Evolutionary conservation across 1,284 basidiomycete species (phyloP), one percentile per base, ranked within the genome.

Genomic region (Stereum hirsutum): DNA sequence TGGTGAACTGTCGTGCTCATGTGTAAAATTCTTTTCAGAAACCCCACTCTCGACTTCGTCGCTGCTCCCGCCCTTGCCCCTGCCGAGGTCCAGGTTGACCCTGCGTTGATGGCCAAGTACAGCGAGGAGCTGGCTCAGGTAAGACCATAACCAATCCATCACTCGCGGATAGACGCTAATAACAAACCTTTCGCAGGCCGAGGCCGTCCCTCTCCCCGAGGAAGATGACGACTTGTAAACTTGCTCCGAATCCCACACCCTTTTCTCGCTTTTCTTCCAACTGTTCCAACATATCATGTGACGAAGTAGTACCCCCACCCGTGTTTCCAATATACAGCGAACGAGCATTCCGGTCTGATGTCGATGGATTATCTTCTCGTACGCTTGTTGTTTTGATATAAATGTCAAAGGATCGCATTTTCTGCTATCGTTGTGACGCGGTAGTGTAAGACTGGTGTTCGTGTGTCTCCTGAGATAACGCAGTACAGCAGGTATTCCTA

Each of bases 11-110:
- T n/a, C n/a, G n/a, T 19, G n/a, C 14, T 28, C 30, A 21, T 39
- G 21, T 24, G 44, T 45, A 21, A 36, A 21, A 38, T 33, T 37
- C 6, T 28, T 10, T 23, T n/a, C 42, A 92, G 91, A 49, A 97
- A 97, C 72, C 72, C 83, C 41, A 53, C 70, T 39, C 82, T 99
- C 51, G 95, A 99, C 49, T 98, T 99, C 55, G 93, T 96, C 48
- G 94, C 96, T 44, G 94, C 93, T 7, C 92, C 93, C 28, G 96
- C 96, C 43, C 84, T 99, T 44, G 88, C 88, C 24, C 96, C 96
- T 44, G 90, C 94, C 49, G 93, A 98, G 69, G 91, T 98, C 50
- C 60, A 77, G 51, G 78, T 99, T 57, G 94, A 98, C 65, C 67
- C 75, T 26, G 64, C 56, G 30, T 72, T 98, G 59, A 94, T 96